Evolutionary conservation across 2,329 filamentous ascomycete species (phyloP).

Genomic region (Microcera coccophila): DNA sequence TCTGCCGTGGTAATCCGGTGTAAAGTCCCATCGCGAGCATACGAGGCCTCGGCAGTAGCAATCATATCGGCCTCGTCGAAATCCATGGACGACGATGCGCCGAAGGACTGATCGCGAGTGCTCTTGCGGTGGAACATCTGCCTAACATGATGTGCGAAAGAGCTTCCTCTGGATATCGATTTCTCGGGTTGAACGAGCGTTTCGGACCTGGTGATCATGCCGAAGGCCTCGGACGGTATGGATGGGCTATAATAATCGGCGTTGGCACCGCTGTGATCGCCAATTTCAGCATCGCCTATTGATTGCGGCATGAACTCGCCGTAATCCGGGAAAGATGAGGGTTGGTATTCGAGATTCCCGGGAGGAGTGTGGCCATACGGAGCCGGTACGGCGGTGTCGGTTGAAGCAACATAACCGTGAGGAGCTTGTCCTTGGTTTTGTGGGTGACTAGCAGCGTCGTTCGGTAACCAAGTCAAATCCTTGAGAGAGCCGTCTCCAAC

Average conservation of each 20-base stretch:
- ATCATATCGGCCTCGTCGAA: constrained; percentile 16
- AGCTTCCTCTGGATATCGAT: constrained; percentile 32
- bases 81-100: constrained; percentile 23
- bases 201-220: constrained; percentile 31
- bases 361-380: constrained; percentile 9
- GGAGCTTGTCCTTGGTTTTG: constrained; percentile 14
- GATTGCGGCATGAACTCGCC: constrained; percentile 28
- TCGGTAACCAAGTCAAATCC: constrained; percentile 24
- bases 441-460: constrained; percentile 14
- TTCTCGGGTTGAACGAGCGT: constrained; percentile 23
- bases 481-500: constrained; percentile 21
- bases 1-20: constrained; percentile 23
- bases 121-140: constrained; percentile 35
- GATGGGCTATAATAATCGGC: constrained; percentile 42
- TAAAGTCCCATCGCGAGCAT: constrained; percentile 16
- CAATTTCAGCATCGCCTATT: constrained; percentile 27
- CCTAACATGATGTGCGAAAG: constrained; percentile 35
- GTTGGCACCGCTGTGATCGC: constrained; percentile 34
- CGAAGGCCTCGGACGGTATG: constrained; percentile 40
- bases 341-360: constrained; percentile 16
- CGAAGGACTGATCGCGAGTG: constrained; percentile 29
- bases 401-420: constrained; percentile 10
- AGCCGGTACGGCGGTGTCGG: constrained; percentile 15
- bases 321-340: constrained; percentile 20
- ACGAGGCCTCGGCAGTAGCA: constrained; percentile 2